These are phyloP conservation scores for Mucuna pruriens DNA, from an alignment of 306 rosid genomes.

Conservation along the genomic window DNA sequence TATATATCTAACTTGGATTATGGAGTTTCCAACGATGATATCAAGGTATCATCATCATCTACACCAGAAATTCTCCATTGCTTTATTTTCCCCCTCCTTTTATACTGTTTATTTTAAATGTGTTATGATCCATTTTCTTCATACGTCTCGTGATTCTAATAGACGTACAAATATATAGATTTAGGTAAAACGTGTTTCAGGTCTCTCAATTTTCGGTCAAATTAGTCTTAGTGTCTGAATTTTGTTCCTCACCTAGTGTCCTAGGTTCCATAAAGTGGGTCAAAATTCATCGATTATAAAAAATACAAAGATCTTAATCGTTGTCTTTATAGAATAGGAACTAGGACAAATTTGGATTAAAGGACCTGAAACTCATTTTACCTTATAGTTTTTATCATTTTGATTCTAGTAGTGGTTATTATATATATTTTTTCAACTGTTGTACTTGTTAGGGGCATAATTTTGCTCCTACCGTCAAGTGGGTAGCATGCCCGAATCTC, in stretches of 20 bases:
- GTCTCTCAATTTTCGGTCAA: neutral
- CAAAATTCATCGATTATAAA: neutral
- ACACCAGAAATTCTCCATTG: neutral
- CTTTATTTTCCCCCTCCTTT: neutral
- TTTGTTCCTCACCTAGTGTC: neutral
- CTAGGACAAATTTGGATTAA: neutral
- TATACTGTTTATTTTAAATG: neutral
- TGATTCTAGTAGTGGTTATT: neutral
- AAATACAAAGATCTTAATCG: neutral
- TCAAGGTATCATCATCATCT: conserved; percentile 14
- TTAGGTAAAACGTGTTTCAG: neutral
- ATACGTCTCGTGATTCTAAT: neutral
- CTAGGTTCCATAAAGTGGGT: neutral
- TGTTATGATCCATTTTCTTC: neutral
- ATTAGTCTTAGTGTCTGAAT: neutral
- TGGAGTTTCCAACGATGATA: conserved; percentile 36
- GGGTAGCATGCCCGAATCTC: neutral
- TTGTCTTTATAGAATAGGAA: neutral
- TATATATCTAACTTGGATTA: conserved; percentile 42
- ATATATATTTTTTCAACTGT: neutral
- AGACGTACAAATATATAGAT: neutral
- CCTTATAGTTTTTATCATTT: neutral
- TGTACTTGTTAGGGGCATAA: neutral
- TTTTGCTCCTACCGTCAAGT: neutral
- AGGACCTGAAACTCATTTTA: neutral